Percentiles rank a stretch among this genome's conserved stretches.
These are phyloP conservation scores for Pyronema domesticum DNA, from an alignment of 495 filamentous ascomycete species.

Conservation along the genomic window DNA sequence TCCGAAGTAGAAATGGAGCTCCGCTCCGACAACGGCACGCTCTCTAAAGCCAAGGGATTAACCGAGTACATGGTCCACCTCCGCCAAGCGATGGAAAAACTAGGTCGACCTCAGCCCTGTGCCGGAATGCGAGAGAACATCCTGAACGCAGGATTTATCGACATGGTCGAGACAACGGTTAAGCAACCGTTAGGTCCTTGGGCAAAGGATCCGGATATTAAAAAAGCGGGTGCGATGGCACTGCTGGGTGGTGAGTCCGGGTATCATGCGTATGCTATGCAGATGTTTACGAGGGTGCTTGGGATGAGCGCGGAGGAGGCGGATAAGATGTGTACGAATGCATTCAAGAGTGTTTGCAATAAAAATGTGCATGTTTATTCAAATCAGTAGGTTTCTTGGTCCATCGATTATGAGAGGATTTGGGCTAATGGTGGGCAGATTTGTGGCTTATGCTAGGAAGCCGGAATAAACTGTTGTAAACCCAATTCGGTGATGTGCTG, in stretches of 20 bases:
- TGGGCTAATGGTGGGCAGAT: too few relatives aligned
- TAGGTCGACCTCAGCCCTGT: neutral
- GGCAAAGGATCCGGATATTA: neutral
- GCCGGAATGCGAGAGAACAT: neutral
- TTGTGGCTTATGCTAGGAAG: too few relatives aligned
- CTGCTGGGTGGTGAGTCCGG: neutral
- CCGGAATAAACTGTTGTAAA: too few relatives aligned
- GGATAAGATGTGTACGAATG: neutral
- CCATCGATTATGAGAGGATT: too few relatives aligned
- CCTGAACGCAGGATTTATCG: neutral
- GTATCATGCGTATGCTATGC: conserved; percentile 1
- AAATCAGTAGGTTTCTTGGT: neutral
- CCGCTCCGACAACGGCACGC: neutral
- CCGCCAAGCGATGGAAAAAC: neutral
- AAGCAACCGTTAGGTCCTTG: conserved; percentile 2
- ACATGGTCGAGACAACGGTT: neutral
- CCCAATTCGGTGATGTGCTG: too few relatives aligned
- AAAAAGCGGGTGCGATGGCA: neutral
- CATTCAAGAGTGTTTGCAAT: neutral
- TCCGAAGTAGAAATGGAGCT: conserved; percentile 15
- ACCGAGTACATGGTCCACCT: neutral
- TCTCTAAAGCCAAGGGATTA: neutral
- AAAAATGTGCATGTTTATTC: conserved; percentile 2
- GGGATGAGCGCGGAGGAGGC: conserved; percentile 2
- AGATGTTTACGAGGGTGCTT: conserved; percentile 7